A percentile compares a stretch with the other conserved stretches of the same genome.
Evolutionary conservation across 208 protist genomes (phyloP).

Genomic region (Leishmania turanica): DNA sequence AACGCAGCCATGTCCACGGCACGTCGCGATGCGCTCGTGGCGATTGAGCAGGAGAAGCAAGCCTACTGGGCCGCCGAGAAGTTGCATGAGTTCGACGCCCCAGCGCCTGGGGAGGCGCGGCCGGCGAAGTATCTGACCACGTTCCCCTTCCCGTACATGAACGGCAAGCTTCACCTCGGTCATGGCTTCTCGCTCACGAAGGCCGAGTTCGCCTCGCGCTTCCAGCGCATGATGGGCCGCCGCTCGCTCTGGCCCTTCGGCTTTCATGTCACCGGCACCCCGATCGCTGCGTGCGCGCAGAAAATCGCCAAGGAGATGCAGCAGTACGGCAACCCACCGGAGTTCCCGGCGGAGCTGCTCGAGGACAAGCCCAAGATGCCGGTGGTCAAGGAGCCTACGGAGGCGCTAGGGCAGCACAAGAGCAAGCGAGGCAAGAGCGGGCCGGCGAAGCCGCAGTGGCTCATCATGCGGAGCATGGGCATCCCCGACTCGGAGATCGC

Average conservation of each 20-base stretch:
- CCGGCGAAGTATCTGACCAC: constrained; percentile 97
- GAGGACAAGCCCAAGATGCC: constrained; percentile 42
- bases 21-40: constrained; percentile 72
- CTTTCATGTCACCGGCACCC: constrained; percentile 99
- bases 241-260: constrained; percentile 99
- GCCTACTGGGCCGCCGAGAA: constrained; percentile 60
- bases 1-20: constrained; percentile 66
- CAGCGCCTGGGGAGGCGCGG: constrained; percentile 38
- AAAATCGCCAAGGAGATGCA: constrained; percentile 95
- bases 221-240: constrained; percentile 97
- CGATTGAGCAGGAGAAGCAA: constrained; percentile 75
- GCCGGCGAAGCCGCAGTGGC: constrained; percentile 94
- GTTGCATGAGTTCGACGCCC: constrained; percentile 72
- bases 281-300: constrained; percentile 99
- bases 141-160: constrained; percentile 99
- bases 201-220: constrained; percentile 98
- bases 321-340: constrained; percentile 89
- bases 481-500: constrained; percentile 97
- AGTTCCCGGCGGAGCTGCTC: constrained; percentile 72
- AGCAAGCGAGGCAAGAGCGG: constrained; percentile 93
- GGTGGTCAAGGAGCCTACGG: constrained; percentile 9
- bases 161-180: constrained; percentile 99
- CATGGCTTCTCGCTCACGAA: constrained; percentile 99
- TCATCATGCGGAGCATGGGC: constrained; percentile 98
- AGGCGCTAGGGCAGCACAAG: constrained; percentile 58